Evolutionary conservation across 306 rosid genomes (phyloP).

Genomic region (Cucurbita maxima): DNA sequence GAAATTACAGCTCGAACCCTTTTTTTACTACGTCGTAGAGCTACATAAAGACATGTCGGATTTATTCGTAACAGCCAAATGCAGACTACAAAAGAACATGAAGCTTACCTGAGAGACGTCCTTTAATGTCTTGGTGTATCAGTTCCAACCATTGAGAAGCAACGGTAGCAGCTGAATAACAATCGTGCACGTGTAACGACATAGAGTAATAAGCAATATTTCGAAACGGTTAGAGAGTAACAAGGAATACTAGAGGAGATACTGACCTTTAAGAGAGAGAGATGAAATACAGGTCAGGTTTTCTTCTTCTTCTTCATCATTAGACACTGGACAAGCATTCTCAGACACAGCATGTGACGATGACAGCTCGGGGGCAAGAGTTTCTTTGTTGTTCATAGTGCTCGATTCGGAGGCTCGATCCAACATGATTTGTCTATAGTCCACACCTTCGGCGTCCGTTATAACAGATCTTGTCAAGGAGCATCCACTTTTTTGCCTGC

Average conservation of each 20-base stretch:
- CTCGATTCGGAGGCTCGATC: slow-evolving; percentile 34
- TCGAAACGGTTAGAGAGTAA: not conserved
- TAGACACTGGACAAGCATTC: slow-evolving; percentile 36
- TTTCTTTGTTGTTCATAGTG: slow-evolving; percentile 27
- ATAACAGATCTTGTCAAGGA: slow-evolving; percentile 15
- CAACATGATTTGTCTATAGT: slow-evolving; percentile 9
- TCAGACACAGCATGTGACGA: slow-evolving; percentile 36
- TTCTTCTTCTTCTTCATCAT: slow-evolving; percentile 53
- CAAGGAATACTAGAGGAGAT: not conserved
- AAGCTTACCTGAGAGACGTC: slow-evolving; percentile 70
- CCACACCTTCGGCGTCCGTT: slow-evolving; percentile 23
- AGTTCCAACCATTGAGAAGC: slow-evolving; percentile 98
- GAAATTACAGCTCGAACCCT: slow-evolving; percentile 64
- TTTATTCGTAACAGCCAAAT: not conserved
- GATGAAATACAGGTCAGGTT: slow-evolving; percentile 33
- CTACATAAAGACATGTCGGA: slow-evolving; percentile 24
- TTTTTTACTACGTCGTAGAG: slow-evolving; percentile 66
- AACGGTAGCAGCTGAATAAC: slow-evolving; percentile 76
- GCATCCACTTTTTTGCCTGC: slow-evolving; percentile 27
- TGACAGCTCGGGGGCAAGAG: slow-evolving; percentile 39
- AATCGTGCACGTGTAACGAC: not conserved
- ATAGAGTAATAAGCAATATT: not conserved
- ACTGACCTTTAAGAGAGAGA: slow-evolving; percentile 68
- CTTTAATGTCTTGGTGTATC: slow-evolving; percentile 66
- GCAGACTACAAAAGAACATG: not conserved